Evolutionary conservation across 495 filamentous ascomycete species (phyloP), one percentile per base, ranked within the genome.

Genomic region (Alectoria sarmentosa): DNA sequence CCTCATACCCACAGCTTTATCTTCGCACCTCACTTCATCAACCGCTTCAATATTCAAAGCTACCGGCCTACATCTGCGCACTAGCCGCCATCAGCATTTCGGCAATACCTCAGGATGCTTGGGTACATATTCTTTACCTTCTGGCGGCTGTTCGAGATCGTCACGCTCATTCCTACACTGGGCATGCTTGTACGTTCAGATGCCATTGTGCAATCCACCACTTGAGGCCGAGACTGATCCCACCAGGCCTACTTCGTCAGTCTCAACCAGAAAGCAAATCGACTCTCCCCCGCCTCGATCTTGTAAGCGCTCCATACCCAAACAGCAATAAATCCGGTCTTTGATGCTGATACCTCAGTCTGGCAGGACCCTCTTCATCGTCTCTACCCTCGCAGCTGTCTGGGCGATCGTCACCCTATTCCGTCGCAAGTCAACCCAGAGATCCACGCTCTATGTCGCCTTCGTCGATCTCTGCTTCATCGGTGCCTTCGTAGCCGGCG

Each of bases 331-430:
- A 34, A 10, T 13, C 32, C 14, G 19, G 28, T 36, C 2, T 56
- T 15, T 30, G 48, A 38, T 57, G 21, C 49, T 61, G 9, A 66
- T 26, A 54, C 9, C 44, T 55, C 11, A 30, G 6, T 19, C n/a
- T 15, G n/a, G 32, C 52, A 69, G 68, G 13, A 81, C 95, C 65
- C 86, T 96, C 67, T 96, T 96, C 85, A 96, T 96, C 76, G 86
- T 89, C 72, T 88, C 87, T 48, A 86, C 90, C 4, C 82, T 96
- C 55, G 92, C 83, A 19, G 78, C 84, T 38, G 90, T 86, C 71
- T 96, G 91, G 91, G 80, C 84, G 48, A 69, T 95, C 73, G 86
- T 84, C 73, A 96, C 92, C 7, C 76, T 96, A 17, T 87, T 96
- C 81, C 82, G 83, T 66, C 91, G 91, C 78, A 83, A 86, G 70